Base-by-base conservation (phyloP, 345 rosid genomes). In the Salix caprea region DNA sequence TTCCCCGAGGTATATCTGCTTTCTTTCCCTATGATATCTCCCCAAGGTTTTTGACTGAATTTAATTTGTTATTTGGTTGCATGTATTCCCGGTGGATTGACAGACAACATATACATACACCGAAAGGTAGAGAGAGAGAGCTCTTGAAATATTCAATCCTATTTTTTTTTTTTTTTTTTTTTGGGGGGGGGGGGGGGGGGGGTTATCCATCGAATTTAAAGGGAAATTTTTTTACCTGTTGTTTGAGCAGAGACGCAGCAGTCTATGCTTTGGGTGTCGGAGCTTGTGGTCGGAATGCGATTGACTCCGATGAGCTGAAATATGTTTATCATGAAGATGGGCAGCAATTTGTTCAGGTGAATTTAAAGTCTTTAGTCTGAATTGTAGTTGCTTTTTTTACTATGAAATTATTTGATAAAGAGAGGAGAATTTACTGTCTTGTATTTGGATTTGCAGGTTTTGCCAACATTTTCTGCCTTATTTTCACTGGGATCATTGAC, bases 211-310 rank as follows among this genome's bases (percentile, higher is more conserved):
- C 18, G 30, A 28, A 30, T 65, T 65, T 65, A 65, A 4, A n/a
- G 19, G 58, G 58, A 4, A 19, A 1, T 12, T 2, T 61, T 44
- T 42, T 56, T 58, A 28, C 44, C 34, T 32, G 6, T 8, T 34
- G 18, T 19, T 6, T 56, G 50, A 52, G 64, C 84, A 95, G 97
- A 80, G 99, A 95, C 74, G 93, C 78, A 30, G 96, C 85, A 24
- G 36, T 93, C 60, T 95, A 95, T 84, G 93, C 95, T 60, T 84
- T 95, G 84, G 98, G 99, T 67, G 72, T 93, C 34, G 99, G 98
- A 68, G 96, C 97, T 18, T 95, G 98, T 81, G 90, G 88, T 39
- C 69, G 78, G 62, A 85, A 93, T 79, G 91, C 96, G 14, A 77
- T 88, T 75, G 96, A 93, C 77, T 60, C 84, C 0, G 85, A 89